Base-by-base conservation (phyloP, 176 grass and related monocot genomes). In the Oryza coarctata region DNA sequence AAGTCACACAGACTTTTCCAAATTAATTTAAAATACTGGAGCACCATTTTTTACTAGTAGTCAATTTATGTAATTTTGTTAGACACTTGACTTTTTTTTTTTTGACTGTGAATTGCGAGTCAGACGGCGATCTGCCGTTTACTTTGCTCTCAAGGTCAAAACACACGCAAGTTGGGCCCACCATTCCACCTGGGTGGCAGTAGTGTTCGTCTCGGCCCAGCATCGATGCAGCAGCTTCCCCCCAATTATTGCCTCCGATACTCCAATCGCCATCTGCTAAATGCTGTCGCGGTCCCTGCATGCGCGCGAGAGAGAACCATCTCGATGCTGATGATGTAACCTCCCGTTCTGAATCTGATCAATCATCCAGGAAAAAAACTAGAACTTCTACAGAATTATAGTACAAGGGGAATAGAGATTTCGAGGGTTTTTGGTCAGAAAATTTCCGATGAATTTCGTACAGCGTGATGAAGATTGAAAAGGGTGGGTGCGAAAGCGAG, bases 391-490 rank as follows among this genome's bases (percentile, higher is more conserved):
- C 36, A 14, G 9, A 36, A 63, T 49, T 12, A 1, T 52, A 38
- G 55, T 65, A 80, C 13, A 50, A 3, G 13, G 34, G 15, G 4
- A 8, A 44, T 73, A 74, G 28, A 67, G 18, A 43, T 29, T 58
- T 1, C 4, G 35, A 25, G 33, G 65, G n/a, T 2, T 65, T 65
- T 73, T 67, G 18, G 67, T 28, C 62, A 43, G 9, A 68, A 34
- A 9, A 0, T 45, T 68, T 33, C 68, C 23, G 9, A 26, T 39
- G 29, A 45, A 81, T 67, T 67, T 82, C 79, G 11, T 39, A 15
- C 58, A 31, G 73, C 67, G 74, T 82, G 83, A 86, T 74, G 83
- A 82, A 27, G 35, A 49, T 13, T 39, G 68, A 66, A 90, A 90
- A 79, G 83, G 83, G 7, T 9, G 72, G 47, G 23, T 1, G 28